phyloP scores from a whole-genome alignment of 371 early-diverging fungal genomes.

The Apophysomyces variabilis region DNA sequence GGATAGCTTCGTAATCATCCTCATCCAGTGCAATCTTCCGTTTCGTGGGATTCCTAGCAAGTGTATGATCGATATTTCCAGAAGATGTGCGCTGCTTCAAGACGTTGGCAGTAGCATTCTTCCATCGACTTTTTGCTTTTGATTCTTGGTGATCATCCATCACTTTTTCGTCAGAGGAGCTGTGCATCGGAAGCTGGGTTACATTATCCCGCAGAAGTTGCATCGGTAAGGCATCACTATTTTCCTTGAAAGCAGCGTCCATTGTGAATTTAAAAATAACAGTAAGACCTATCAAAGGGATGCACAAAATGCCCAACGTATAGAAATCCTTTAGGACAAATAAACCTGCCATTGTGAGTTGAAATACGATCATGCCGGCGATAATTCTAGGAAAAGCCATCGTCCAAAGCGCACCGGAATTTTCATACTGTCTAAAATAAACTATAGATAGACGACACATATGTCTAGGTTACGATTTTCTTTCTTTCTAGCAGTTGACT shows the following conservation, averaged over 20 bases:
- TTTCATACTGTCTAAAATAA: slow-evolving; percentile 86
- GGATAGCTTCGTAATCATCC: slow-evolving; percentile 70
- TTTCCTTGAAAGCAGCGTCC: slow-evolving; percentile 50
- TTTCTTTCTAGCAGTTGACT: too few relatives aligned
- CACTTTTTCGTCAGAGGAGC: background rate
- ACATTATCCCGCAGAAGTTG: slow-evolving; percentile 34
- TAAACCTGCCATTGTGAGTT: slow-evolving; percentile 81
- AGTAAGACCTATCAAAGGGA: slow-evolving; percentile 55
- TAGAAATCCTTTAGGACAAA: slow-evolving; percentile 58
- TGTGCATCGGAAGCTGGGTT: slow-evolving; percentile 20
- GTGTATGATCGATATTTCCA: background rate
- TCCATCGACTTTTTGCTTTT: slow-evolving; percentile 28
- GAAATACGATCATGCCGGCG: slow-evolving; percentile 82
- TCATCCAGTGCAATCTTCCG: slow-evolving; percentile 49
- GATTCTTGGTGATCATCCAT: background rate
- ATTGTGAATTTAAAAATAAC: slow-evolving; percentile 54
- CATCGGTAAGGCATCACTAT: slow-evolving; percentile 49
- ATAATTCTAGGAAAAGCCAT: slow-evolving; percentile 79
- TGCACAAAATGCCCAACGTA: slow-evolving; percentile 39
- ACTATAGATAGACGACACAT: slow-evolving; percentile 34
- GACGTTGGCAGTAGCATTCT: slow-evolving; percentile 27
- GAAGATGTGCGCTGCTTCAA: slow-evolving; percentile 13
- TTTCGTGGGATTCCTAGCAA: slow-evolving; percentile 18
- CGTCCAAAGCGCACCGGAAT: slow-evolving; percentile 79
- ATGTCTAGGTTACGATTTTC: too few relatives aligned